Evolutionary conservation across 345 rosid species (phyloP).

Genomic region (Clausena lansium): DNA sequence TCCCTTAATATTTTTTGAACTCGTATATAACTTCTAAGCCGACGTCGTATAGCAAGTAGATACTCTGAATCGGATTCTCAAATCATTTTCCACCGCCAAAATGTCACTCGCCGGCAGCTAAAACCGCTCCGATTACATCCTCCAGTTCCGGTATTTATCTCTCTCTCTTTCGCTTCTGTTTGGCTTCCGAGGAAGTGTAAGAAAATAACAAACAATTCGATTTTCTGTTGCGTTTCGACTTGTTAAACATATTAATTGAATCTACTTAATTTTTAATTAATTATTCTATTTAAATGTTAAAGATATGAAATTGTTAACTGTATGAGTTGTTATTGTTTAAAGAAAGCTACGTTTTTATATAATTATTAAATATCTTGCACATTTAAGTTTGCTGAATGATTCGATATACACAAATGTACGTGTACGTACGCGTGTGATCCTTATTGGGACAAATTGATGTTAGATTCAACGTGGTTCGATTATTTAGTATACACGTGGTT

Average conservation of each 20-base stretch:
- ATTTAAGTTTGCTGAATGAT: background rate
- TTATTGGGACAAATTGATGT: background rate
- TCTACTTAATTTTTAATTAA: background rate
- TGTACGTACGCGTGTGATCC: background rate
- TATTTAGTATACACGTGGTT: background rate
- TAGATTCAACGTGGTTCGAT: background rate
- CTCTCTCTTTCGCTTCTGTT: background rate
- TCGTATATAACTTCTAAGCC: background rate
- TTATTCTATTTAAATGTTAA: background rate
- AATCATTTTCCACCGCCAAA: background rate
- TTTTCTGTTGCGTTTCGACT: background rate
- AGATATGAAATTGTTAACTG: background rate
- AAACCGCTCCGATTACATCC: background rate
- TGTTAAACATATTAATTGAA: background rate
- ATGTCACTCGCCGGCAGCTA: background rate
- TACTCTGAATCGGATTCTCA: background rate
- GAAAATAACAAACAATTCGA: background rate
- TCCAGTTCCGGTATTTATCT: conserved; percentile 3
- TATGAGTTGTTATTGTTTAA: background rate
- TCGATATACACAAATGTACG: background rate
- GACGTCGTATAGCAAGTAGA: conserved; percentile 1
- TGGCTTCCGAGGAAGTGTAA: background rate
- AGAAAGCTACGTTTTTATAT: background rate
- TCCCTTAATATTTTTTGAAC: background rate
- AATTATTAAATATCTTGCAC: background rate